Evolutionary conservation across 139 green algal genomes (phyloP), one percentile per base, ranked within the genome.

Genomic region (Micractinium conductrix): DNA sequence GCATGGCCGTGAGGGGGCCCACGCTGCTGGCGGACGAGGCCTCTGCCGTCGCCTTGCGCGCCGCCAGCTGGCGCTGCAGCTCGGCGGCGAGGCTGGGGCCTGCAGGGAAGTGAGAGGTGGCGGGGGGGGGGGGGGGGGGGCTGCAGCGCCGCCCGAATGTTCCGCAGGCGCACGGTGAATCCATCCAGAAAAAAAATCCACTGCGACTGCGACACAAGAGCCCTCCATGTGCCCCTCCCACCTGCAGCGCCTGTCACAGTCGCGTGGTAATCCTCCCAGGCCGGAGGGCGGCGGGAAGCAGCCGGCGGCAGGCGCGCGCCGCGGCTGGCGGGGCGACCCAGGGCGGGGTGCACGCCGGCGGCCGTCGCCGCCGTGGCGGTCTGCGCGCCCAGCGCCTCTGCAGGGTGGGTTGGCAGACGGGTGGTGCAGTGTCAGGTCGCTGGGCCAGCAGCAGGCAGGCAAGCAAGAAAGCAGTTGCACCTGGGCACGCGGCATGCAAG

Each of bases 11-110:
- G 6, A 42, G 55, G 1, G 38, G 38, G 26, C 38, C 76, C 33
- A 40, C 55, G 21, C 28, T 12, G 43, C n/a, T 6, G 73, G 0
- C n/a, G 17, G 73, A 7, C 17, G 73, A 30, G 19, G 75, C 75
- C 24, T 19, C n/a, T 0, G 62, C 19, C 5, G 58, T 28, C 7
- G 45, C 10, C 14, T 10, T 10, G 53, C 69, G 37, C 70, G 37
- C 16, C 8, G 38, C n/a, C 69, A 80, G 80, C 78, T 84, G 78
- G 22, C 63, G 60, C 69, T 74, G 73, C 40, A 88, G 74, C 43
- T 88, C 84, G 19, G 44, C 53, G 9, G 76, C 74, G 62, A 88
- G 78, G 78, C 33, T 78, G 50, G 74, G 55, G 45, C 83, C 83
- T 85, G 80, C n/a, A 43, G 58, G 14, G 9, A 22, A n/a, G 9